Evolutionary conservation across 257 asterid genomes (phyloP).

Genomic region (Verbena officinalis): DNA sequence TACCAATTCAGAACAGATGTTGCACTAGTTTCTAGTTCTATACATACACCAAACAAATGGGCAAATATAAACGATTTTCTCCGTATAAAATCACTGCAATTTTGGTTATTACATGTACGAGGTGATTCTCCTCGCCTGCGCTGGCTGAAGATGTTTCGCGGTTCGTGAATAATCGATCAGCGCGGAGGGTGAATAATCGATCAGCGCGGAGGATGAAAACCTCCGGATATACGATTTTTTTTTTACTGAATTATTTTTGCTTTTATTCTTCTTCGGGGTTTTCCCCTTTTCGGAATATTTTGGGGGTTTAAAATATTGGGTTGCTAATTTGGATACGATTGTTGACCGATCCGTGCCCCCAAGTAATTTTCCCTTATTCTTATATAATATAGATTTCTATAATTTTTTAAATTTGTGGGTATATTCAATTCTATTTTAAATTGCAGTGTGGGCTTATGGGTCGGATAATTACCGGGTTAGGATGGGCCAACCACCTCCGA

Average conservation of each 20-base stretch:
- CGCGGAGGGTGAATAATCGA: slow-evolving; percentile 15
- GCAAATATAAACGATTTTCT: not conserved
- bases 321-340: not conserved
- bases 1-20: not conserved
- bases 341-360: too few species aligned
- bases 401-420: too few species aligned
- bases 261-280: not conserved
- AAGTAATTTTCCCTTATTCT: too few species aligned
- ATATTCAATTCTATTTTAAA: not conserved
- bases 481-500: not conserved
- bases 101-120: not conserved
- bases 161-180: slow-evolving; percentile 19
- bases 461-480: not conserved
- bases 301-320: not conserved
- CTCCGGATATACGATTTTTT: too few species aligned
- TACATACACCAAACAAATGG: slow-evolving; percentile 1
- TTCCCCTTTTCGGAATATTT: not conserved
- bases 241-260: not conserved
- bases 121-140: slow-evolving; percentile 14
- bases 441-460: not conserved
- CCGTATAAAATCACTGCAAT: not conserved
- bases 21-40: not conserved
- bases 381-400: too few species aligned
- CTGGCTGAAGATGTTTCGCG: slow-evolving; percentile 18
- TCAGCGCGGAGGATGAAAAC: not conserved